These are phyloP conservation scores for Wickerhamomyces rabaulensis DNA, from an alignment of 805 yeast genomes.

Conservation along the genomic window DNA sequence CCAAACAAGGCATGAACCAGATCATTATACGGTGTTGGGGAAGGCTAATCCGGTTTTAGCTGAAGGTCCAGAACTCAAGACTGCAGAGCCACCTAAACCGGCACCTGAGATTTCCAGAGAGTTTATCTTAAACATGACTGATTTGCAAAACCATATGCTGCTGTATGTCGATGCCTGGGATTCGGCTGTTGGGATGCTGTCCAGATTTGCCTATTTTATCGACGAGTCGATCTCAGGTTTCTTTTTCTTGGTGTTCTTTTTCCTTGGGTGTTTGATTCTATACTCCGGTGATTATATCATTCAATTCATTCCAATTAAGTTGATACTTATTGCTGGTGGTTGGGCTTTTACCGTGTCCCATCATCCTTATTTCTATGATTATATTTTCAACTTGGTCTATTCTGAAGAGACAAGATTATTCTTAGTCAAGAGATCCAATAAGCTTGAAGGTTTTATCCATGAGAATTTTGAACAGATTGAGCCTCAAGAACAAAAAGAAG, in stretches of 20 bases:
- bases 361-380: constrained; percentile 52
- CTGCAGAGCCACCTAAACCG: constrained; percentile 47
- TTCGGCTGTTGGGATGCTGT: constrained; percentile 40
- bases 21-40: constrained; percentile 27
- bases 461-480: constrained; percentile 15
- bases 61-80: constrained; percentile 44
- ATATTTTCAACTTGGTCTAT: constrained; percentile 40
- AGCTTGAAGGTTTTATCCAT: constrained; percentile 37
- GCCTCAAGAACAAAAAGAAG: constrained; percentile 41
- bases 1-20: constrained; percentile 57
- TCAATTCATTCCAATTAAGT: constrained; percentile 31
- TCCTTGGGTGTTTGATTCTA: constrained; percentile 21
- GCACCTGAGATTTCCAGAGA: constrained; percentile 77
- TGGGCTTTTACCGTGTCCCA: constrained; percentile 44
- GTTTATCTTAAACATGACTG: constrained; percentile 72
- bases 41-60: constrained; percentile 40
- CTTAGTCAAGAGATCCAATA: constrained; percentile 42
- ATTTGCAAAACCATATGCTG: constrained; percentile 76
- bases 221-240: constrained; percentile 56
- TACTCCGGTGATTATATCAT: constrained; percentile 24
- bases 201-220: constrained; percentile 56
- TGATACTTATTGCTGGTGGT: constrained; percentile 30
- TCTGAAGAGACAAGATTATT: constrained; percentile 63
- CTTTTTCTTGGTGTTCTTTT: constrained; percentile 32
- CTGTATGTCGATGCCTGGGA: constrained; percentile 62